Percentiles rank a stretch among this genome's conserved stretches.
Evolutionary conservation across 2,329 filamentous ascomycete species (phyloP).

Genomic region (Rhynchosporium secalis): DNA sequence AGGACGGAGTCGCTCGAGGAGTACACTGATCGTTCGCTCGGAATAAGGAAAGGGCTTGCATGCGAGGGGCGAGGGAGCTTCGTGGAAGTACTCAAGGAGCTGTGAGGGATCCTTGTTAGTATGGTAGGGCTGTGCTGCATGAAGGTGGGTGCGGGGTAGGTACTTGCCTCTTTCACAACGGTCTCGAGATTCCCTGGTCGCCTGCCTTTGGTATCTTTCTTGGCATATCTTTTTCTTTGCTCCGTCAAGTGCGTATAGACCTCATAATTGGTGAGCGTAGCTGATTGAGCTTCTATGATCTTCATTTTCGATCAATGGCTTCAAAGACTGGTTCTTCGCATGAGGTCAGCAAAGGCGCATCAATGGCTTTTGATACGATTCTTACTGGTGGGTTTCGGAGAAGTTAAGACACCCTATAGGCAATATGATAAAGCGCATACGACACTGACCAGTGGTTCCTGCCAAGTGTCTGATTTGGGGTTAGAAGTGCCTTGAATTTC

Average conservation of each 20-base stretch:
- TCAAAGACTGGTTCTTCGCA: not conserved
- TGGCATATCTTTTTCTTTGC: slow-evolving; percentile 44
- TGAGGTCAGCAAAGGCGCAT: not conserved
- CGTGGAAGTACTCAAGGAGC: slow-evolving; percentile 62
- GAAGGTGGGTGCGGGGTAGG: slow-evolving; percentile 16
- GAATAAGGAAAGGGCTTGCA: slow-evolving; percentile 46
- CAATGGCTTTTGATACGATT: not conserved
- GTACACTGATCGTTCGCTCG: slow-evolving; percentile 50
- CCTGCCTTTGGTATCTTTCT: slow-evolving; percentile 32
- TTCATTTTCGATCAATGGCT: slow-evolving; percentile 48
- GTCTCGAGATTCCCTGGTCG: slow-evolving; percentile 60
- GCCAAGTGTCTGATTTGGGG: not conserved
- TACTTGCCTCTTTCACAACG: slow-evolving; percentile 61
- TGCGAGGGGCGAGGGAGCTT: slow-evolving; percentile 55
- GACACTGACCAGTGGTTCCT: not conserved
- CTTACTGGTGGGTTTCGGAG: not conserved
- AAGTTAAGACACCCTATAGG: not conserved
- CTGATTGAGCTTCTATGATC: slow-evolving; percentile 70
- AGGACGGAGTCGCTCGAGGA: slow-evolving; percentile 56
- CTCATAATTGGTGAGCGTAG: slow-evolving; percentile 71
- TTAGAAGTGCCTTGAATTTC: not conserved
- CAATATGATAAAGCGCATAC: not conserved
- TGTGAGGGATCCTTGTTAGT: slow-evolving; percentile 38
- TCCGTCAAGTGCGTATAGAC: slow-evolving; percentile 66
- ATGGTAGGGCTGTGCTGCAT: not conserved